These are phyloP conservation scores for Leptodontidium sp. DNA, from an alignment of 2,329 filamentous ascomycete genomes.

Conservation along the genomic window DNA sequence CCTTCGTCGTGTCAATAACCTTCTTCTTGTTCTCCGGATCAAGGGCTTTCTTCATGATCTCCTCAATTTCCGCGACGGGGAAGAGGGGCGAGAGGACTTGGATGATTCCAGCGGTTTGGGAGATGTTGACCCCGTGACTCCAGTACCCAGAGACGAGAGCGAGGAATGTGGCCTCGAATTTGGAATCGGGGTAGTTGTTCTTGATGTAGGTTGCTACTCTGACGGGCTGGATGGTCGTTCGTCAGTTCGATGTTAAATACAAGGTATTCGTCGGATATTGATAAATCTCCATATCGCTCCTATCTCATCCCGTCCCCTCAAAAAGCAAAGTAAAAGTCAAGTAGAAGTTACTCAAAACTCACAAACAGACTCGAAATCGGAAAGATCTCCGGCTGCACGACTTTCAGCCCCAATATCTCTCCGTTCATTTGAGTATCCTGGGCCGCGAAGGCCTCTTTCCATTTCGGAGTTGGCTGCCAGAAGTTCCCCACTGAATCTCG, in stretches of 20 bases:
- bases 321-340: not conserved
- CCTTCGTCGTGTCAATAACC: conserved; percentile 33
- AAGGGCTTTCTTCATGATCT: conserved; percentile 33
- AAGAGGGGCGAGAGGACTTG: conserved; percentile 31
- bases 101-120: conserved; percentile 30
- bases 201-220: conserved; percentile 36
- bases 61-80: conserved; percentile 23
- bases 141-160: conserved; percentile 35
- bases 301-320: not conserved
- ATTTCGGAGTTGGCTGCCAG: conserved; percentile 33
- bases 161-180: conserved; percentile 33
- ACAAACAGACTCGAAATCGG: conserved; percentile 35
- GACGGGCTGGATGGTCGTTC: conserved; percentile 27
- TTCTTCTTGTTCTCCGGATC: conserved; percentile 35
- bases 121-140: conserved; percentile 33
- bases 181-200: conserved; percentile 23
- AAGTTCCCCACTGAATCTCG: conserved; percentile 33
- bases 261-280: not conserved
- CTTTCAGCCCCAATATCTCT: conserved; percentile 31
- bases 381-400: conserved; percentile 31
- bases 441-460: conserved; percentile 30
- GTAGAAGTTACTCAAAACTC: conserved; percentile 13
- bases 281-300: not conserved
- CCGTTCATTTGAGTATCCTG: conserved; percentile 33
- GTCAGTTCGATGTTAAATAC: not conserved